These are phyloP conservation scores for Claviceps spartinae DNA, from an alignment of 2,329 filamentous ascomycete species.

Conservation along the genomic window DNA sequence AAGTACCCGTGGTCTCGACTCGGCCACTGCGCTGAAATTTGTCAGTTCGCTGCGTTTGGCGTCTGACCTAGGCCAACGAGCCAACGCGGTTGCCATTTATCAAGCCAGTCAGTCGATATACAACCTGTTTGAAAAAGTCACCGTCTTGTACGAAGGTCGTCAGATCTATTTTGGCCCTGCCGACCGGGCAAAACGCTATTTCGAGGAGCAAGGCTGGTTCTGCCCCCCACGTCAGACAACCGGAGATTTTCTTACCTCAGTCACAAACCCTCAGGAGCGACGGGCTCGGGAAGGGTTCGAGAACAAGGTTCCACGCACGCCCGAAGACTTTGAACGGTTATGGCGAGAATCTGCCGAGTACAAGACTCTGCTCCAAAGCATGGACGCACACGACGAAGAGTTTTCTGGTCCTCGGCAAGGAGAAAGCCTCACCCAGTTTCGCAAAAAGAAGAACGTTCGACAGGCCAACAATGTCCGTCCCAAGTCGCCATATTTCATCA, in stretches of 20 bases:
- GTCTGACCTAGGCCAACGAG: constrained; percentile 48
- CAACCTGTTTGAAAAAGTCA: constrained; percentile 61
- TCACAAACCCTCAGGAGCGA: constrained; percentile 52
- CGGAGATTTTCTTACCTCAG: constrained; percentile 54
- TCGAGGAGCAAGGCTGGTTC: constrained; percentile 54
- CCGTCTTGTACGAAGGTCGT: constrained; percentile 62
- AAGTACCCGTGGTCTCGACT: constrained; percentile 57
- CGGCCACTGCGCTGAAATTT: constrained; percentile 60
- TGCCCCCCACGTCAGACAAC: constrained; percentile 55
- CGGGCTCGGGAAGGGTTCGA: constrained; percentile 43
- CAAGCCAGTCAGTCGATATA: constrained; percentile 61
- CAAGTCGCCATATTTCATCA: constrained; percentile 45
- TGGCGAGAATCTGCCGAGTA: constrained; percentile 34
- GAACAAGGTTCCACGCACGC: constrained; percentile 47
- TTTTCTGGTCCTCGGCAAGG: constrained; percentile 28
- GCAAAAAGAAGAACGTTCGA: constrained; percentile 32
- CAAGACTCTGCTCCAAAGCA: constrained; percentile 29
- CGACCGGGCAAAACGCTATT: constrained; percentile 45
- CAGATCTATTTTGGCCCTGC: constrained; percentile 65
- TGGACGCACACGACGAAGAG: constrained; percentile 34
- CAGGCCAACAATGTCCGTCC: constrained; percentile 40
- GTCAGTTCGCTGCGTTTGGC: constrained; percentile 51
- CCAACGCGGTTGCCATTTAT: constrained; percentile 56
- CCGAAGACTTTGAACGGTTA: constrained; percentile 50
- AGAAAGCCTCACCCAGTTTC: constrained; percentile 26